A percentile compares a stretch with the other conserved stretches of the same genome.
Conservation (phyloP, 768 basidiomycete genomes). For the Psilocybe azurescens region DNA sequence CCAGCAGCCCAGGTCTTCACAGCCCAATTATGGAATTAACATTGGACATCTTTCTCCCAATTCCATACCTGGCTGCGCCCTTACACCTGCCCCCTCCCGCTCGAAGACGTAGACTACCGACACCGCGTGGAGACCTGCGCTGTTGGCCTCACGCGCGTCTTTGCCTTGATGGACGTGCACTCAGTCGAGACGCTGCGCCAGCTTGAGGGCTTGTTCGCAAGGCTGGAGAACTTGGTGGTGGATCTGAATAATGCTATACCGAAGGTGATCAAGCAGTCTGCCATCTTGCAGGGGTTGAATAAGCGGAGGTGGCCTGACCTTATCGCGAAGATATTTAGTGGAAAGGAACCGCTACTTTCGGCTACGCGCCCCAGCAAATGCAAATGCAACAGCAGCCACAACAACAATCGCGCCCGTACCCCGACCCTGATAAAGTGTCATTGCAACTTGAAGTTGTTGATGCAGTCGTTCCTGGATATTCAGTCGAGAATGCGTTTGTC, state of each 20-base stretch:
- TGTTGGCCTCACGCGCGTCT: conserved; percentile 13
- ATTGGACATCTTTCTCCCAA: conserved; percentile 14
- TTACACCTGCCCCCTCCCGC: too few relatives aligned
- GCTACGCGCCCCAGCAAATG: not conserved
- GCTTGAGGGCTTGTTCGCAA: conserved; percentile 1
- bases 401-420: not conserved
- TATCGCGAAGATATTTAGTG: conserved; percentile 6
- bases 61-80: conserved; percentile 13
- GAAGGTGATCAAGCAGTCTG: not conserved
- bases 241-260: not conserved
- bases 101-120: not conserved
- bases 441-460: not conserved
- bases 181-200: conserved; percentile 1
- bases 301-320: conserved; percentile 18
- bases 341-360: not conserved
- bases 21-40: conserved; percentile 4
- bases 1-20: not conserved
- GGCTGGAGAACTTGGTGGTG: conserved; percentile 9
- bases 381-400: not conserved
- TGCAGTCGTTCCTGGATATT: not conserved
- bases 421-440: not conserved
- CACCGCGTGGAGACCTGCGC: conserved; percentile 14
- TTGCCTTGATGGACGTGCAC: conserved; percentile 2
- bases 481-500: not conserved
- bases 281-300: conserved; percentile 8